A percentile compares a stretch with the other conserved stretches of the same genome.
Evolutionary conservation across 228 moss, liverwort and hornwort species (phyloP).

Genomic region (Sphagnum magellanicum): DNA sequence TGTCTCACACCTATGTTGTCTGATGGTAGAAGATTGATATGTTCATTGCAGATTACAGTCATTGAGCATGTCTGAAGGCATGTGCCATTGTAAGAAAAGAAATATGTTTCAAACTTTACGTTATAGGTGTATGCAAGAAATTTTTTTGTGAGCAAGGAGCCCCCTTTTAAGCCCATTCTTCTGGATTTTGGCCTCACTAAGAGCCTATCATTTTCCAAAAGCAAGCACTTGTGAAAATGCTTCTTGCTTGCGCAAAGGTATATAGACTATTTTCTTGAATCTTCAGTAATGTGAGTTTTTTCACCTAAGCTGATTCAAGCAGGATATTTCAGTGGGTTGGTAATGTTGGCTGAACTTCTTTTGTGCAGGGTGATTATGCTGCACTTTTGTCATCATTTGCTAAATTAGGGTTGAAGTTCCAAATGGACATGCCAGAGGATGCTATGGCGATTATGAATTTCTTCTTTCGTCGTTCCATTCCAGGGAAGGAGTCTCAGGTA

Average conservation of each 20-base stretch:
- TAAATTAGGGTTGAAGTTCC: slow-evolving; percentile 90
- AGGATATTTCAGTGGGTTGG: too few species aligned
- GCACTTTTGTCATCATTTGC: slow-evolving; percentile 80
- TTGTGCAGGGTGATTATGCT: slow-evolving; percentile 80
- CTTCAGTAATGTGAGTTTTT: too few species aligned
- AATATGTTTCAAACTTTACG: too few species aligned
- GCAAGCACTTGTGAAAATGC: slow-evolving; percentile 93
- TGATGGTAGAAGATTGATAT: too few species aligned
- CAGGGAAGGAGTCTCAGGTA: slow-evolving; percentile 91
- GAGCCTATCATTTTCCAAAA: slow-evolving; percentile 76
- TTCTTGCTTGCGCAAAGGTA: slow-evolving; percentile 93
- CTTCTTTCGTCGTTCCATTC: slow-evolving; percentile 90
- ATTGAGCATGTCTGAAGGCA: too few species aligned
- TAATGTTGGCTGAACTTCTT: too few species aligned
- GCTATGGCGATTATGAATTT: slow-evolving; percentile 94
- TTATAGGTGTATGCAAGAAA: slow-evolving; percentile 44
- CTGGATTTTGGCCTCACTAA: slow-evolving; percentile 95
- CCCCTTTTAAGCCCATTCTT: slow-evolving; percentile 78
- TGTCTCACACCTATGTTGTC: too few species aligned
- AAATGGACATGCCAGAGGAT: slow-evolving; percentile 90
- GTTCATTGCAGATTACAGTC: too few species aligned
- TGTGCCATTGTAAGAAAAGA: too few species aligned
- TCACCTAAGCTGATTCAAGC: too few species aligned
- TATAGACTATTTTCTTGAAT: too few species aligned
- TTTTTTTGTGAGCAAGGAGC: slow-evolving; percentile 77